A percentile compares a stretch with the other conserved stretches of the same genome.
Conservation (phyloP, 805 yeast species). For the Candida vartiovaarae region DNA sequence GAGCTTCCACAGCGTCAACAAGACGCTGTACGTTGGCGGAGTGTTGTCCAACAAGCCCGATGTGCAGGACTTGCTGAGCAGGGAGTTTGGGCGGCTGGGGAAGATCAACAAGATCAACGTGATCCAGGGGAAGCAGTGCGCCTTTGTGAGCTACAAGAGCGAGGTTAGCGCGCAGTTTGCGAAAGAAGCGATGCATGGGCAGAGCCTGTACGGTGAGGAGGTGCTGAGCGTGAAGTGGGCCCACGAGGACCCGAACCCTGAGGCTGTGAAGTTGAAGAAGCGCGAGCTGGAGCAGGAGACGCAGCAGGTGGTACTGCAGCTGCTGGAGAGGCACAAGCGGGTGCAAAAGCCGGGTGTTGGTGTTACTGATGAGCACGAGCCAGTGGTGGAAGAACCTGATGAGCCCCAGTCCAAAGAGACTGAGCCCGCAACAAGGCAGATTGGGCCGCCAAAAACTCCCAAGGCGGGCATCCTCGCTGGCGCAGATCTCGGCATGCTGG, state of each 20-base stretch:
- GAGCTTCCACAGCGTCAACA: slow-evolving; percentile 58
- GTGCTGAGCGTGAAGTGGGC: slow-evolving; percentile 81
- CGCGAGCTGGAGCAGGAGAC: slow-evolving; percentile 23
- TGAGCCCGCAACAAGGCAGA: neutral
- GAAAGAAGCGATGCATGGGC: slow-evolving; percentile 89
- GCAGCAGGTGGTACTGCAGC: slow-evolving; percentile 36
- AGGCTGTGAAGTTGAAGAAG: slow-evolving; percentile 40
- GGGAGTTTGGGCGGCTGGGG: slow-evolving; percentile 70
- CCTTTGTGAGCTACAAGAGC: slow-evolving; percentile 63
- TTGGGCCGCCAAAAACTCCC: neutral
- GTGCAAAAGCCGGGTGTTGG: too few relatives aligned
- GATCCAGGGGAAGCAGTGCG: slow-evolving; percentile 57
- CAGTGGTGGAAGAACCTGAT: neutral
- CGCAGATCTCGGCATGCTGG: too few relatives aligned
- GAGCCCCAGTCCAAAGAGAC: slow-evolving; percentile 7
- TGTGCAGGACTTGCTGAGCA: slow-evolving; percentile 29
- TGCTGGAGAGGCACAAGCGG: slow-evolving; percentile 27
- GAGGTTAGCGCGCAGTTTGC: slow-evolving; percentile 89
- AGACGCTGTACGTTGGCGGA: slow-evolving; percentile 72
- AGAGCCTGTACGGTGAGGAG: slow-evolving; percentile 61
- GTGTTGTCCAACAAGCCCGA: slow-evolving; percentile 32
- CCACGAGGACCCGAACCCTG: slow-evolving; percentile 77
- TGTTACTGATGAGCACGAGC: too few relatives aligned
- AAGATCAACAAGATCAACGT: slow-evolving; percentile 60
- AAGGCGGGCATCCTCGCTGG: too few relatives aligned